Evolutionary conservation across 164 flowering plant species (phyloP), one percentile per base, ranked within the genome.

Genomic region (Santalum album): DNA sequence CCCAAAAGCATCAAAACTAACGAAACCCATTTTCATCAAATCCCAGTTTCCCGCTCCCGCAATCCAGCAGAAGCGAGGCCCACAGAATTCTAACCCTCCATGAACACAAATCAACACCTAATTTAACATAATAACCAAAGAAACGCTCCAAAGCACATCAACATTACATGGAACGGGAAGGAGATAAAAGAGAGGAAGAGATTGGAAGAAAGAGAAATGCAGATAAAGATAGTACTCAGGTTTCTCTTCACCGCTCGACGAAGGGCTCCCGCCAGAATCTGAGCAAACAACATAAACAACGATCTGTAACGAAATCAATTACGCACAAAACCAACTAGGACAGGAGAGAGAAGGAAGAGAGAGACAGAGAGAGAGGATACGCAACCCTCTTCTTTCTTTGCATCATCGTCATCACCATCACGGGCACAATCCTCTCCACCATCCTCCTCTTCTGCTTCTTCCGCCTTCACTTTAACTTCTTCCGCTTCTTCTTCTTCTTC

Each of bases 221-320:
- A 14, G 32, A 23, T 12, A 14, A 3, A 34, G 42, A 34, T 14
- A 19, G 48, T 59, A 70, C 72, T 73, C 72, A 3, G 75, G 60
- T 45, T 67, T 61, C 20, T 64, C 74, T 23, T 49, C 58, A 16
- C 64, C 38, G 52, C 55, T 49, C 5, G 70, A 64, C 42, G 72
- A 72, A 22, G 60, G 40, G 57, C 54, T 64, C 23, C 27, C 75
- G 22, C 62, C 69, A 48, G 75, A 73, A 64, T 70, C 78, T 73
- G 75, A 50, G 34, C 44, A 64, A 3, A 34, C 25, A 19, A 3
- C 46, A 19, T 38, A n/a, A 59, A 20, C 48, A 46, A 23, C 43
- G 27, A 62, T 51, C 60, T 35, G 9, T 20, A 46, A 25, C 16
- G 7, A 39, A 2, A 17, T 7, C 17, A 29, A 23, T 11, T 16